Conservation (phyloP, 2,329 filamentous ascomycete genomes). For the Arthrinium phaeospermum region DNA sequence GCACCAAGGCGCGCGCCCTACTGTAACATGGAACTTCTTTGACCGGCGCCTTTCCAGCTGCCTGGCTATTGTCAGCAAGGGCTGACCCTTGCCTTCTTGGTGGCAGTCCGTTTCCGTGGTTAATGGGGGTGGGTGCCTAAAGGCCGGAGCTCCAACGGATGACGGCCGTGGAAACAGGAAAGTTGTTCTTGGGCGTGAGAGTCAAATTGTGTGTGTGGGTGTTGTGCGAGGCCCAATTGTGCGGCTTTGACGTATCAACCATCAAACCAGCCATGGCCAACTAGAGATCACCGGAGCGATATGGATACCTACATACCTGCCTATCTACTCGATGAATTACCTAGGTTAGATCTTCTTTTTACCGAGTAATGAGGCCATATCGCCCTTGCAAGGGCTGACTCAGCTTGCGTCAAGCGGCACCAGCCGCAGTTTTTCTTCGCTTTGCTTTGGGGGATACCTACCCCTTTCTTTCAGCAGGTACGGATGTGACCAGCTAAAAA, state of each 20-base stretch:
- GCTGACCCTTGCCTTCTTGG: not conserved
- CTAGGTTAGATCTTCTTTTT: not conserved
- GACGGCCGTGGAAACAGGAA: not conserved
- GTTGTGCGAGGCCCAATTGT: slow-evolving; percentile 5
- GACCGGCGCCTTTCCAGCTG: not conserved
- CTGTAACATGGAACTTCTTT: slow-evolving; percentile 1
- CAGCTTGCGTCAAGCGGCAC: slow-evolving; percentile 14
- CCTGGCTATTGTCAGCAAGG: slow-evolving; percentile 1
- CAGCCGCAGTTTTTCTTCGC: not conserved
- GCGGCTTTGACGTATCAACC: not conserved
- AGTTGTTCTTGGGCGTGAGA: not conserved
- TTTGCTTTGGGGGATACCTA: slow-evolving; percentile 1
- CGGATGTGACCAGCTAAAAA: not conserved
- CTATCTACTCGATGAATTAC: not conserved
- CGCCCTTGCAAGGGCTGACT: not conserved
- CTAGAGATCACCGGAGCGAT: not conserved
- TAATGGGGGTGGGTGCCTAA: slow-evolving; percentile 5
- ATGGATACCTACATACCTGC: not conserved
- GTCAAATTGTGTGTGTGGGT: not conserved
- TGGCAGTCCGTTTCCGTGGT: not conserved
- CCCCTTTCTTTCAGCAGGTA: not conserved
- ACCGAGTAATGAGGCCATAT: slow-evolving; percentile 12
- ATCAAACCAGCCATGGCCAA: not conserved
- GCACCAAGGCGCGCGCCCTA: slow-evolving; percentile 2
- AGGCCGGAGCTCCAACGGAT: not conserved